Evolutionary conservation across 805 yeast species (phyloP), one percentile per base, ranked within the genome.

Genomic region (Saturnispora halmiae): DNA sequence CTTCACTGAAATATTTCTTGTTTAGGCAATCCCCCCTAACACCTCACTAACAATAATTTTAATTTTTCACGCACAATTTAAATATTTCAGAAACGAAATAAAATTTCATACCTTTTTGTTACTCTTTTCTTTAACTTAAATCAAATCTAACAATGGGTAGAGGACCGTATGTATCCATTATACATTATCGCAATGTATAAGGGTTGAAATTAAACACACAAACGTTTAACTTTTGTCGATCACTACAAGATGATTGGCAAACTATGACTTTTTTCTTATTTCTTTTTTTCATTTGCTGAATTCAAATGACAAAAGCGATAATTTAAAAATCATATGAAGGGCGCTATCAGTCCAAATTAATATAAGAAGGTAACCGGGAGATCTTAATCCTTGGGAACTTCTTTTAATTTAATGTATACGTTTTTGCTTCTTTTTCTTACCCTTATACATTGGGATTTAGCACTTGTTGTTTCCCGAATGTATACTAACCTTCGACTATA

Each of bases 151-250:
- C 72, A 65, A 77, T 77, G 84, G 83, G 75, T 66, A 77, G 84
- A 77, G 84, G 84, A 70, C 83, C 83, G 75, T 71, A 70, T 65
- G 76, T 71, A 64, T 40, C 34, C 21, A 28, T 31, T 35, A 44
- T 31, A 33, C 29, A 28, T 39, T 39, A 39, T 39, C 42, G 42
- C 42, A 39, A 39, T 39, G 42, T 39, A 27, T 39, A 27, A 29
- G 36, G 42, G 36, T 22, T 32, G 20, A 36, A 22, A 36, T 21
- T 11, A n/a, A 36, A 27, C 38, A 28, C 31, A 16, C 11, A 10
- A 26, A 15, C 15, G n/a, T 21, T 11, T 20, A 24, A 24, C 20
- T 13, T 6, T 27, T 31, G 22, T 31, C 20, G n/a, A 14, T 6
- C 14, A 19, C 11, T 18, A 19, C n/a, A 9, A 19, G 34, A 20